Percentiles rank a stretch among this genome's conserved stretches.
These are phyloP conservation scores for Vigna mungo DNA, from an alignment of 306 rosid species.

Conservation along the genomic window DNA sequence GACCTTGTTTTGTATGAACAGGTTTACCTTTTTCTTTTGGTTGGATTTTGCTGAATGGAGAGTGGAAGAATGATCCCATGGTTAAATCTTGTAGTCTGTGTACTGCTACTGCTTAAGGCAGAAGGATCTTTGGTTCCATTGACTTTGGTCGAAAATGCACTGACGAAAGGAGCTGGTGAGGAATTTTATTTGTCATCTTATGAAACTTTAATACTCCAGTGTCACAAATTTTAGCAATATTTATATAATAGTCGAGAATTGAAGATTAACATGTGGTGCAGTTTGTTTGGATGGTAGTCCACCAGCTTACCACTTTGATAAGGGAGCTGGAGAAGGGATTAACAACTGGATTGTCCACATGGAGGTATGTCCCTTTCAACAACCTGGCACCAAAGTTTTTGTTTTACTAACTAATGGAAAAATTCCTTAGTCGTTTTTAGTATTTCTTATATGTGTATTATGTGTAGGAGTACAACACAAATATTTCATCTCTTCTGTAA, in stretches of 20 bases:
- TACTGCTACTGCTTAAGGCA: constrained; percentile 50
- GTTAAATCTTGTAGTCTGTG: constrained; percentile 50
- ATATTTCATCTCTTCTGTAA: neutral
- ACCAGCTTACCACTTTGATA: constrained; percentile 83
- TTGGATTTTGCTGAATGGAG: constrained; percentile 63
- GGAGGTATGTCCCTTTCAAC: constrained; percentile 68
- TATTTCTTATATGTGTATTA: neutral
- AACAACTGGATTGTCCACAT: constrained; percentile 82
- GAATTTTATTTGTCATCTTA: constrained; percentile 3
- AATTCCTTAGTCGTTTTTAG: neutral
- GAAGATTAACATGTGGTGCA: constrained; percentile 48
- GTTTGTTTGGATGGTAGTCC: constrained; percentile 99
- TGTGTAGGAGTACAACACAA: neutral
- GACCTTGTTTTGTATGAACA: constrained; percentile 24
- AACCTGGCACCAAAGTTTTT: neutral
- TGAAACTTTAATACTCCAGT: neutral
- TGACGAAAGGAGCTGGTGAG: constrained; percentile 94
- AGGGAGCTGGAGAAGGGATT: constrained; percentile 75
- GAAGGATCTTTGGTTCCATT: constrained; percentile 63
- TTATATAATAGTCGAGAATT: constrained; percentile 7
- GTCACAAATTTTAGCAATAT: neutral
- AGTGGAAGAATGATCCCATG: constrained; percentile 49
- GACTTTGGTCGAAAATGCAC: constrained; percentile 66
- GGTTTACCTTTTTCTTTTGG: constrained; percentile 14
- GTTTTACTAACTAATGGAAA: constrained; percentile 17